Conservation (phyloP, 1,284 basidiomycete species). For the Ganoderma multipileum region DNA sequence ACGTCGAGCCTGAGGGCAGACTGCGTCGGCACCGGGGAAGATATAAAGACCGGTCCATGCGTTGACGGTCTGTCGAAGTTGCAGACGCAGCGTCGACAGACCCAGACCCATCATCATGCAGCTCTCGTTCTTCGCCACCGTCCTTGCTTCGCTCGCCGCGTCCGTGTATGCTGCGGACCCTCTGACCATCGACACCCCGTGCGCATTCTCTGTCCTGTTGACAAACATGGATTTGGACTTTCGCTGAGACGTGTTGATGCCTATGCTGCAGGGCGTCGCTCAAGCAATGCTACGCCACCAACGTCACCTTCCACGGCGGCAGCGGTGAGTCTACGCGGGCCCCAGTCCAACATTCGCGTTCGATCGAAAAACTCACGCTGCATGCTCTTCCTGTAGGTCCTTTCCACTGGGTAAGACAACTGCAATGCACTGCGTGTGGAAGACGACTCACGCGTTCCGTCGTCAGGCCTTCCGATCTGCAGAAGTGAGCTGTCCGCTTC, state of each 20-base stretch:
- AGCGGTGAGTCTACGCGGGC: neutral
- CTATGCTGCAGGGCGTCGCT: neutral
- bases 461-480: neutral
- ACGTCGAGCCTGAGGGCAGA: neutral
- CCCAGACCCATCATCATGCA: neutral
- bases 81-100: neutral
- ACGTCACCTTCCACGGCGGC: neutral
- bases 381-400: neutral
- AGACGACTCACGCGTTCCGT: neutral
- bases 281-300: neutral
- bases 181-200: neutral
- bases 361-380: neutral
- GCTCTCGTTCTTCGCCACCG: neutral
- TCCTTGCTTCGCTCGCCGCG: neutral
- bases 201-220: neutral
- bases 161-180: neutral
- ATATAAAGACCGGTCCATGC: neutral
- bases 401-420: neutral
- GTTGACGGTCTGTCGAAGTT: neutral
- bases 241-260: neutral
- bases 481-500: neutral
- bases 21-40: neutral
- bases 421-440: neutral
- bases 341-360: neutral
- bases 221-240: no score